Base-by-base conservation (phyloP, 2,329 filamentous ascomycete species). In the Tolypocladium guangdongense region DNA sequence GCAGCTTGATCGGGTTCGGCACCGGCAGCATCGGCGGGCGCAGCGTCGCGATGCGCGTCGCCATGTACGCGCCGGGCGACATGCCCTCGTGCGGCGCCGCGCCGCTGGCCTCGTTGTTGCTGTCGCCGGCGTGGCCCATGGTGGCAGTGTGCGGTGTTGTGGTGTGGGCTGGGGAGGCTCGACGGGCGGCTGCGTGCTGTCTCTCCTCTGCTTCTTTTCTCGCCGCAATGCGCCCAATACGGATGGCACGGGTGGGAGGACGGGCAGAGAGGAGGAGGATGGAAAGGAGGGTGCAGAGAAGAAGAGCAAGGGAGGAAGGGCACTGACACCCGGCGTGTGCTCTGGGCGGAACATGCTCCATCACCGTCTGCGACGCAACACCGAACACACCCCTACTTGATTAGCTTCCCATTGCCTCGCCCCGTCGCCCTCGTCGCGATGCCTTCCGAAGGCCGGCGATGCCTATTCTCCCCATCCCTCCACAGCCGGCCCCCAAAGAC, bases 11-110 rank as follows among this genome's bases (percentile, higher is more conserved):
- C 0, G 79, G 80, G 58, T 81, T 86, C 49, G 74, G 73, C 30
- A 78, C 67, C 51, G 74, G 74, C 46, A 71, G 64, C 73, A 82
- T 78, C 2, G 77, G 77, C 38, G 82, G 82, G 65, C 77, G 81
- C 52, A 85, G 73, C 18, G 76, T 73, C 12, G 73, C 71, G 59
- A 84, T 57, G 52, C 82, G 78, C 56, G 81, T 80, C 6, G 63
- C 61, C 16, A 75, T 49, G 63, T 83, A 83, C 46, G 67, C 62
- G 27, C 70, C 61, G 1, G 62, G 57, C n/a, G 73, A 69, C 76
- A 78, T 79, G 69, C 72, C 72, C 58, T 77, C 70, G 56, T 77
- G 69, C 45, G 74, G 72, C 52, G 75, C 68, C 24, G 41, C 41
- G 41, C 41, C 41, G 24, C 30, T n/a, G 41, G 30, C 41, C 14